These are phyloP conservation scores for Metschnikowia gruessii DNA, from an alignment of 805 yeast genomes.

Conservation along the genomic window DNA sequence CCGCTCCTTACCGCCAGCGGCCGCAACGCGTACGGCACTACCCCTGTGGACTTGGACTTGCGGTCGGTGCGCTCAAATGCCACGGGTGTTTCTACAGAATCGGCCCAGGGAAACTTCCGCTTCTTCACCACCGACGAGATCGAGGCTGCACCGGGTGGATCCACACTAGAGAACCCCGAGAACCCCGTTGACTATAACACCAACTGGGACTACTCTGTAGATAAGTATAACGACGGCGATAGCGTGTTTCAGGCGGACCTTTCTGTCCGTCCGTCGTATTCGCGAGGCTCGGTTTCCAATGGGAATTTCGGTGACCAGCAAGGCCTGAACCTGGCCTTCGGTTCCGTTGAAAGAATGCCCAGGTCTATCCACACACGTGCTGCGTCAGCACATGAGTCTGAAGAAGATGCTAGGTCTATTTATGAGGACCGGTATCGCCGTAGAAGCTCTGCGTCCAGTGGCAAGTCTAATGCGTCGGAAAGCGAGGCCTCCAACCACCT, in stretches of 20 bases:
- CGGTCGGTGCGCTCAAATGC: slow-evolving; percentile 34
- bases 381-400: slow-evolving; percentile 4
- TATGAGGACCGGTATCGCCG: slow-evolving; percentile 28
- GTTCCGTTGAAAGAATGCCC: slow-evolving; percentile 11
- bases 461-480: slow-evolving; percentile 5
- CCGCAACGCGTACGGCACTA: slow-evolving; percentile 7
- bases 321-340: slow-evolving; percentile 2
- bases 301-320: background rate
- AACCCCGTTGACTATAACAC: slow-evolving; percentile 69
- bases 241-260: background rate
- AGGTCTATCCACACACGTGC: slow-evolving; percentile 10
- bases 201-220: slow-evolving; percentile 66
- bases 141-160: slow-evolving; percentile 83
- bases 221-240: slow-evolving; percentile 33
- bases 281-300: slow-evolving; percentile 7
- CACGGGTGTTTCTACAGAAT: slow-evolving; percentile 38
- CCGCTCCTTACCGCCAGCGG: slow-evolving; percentile 31
- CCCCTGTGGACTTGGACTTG: slow-evolving; percentile 29
- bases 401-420: slow-evolving; percentile 16
- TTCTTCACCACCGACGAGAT: slow-evolving; percentile 84
- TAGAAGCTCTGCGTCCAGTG: slow-evolving; percentile 17
- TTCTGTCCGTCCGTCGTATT: slow-evolving; percentile 10
- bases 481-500: slow-evolving; percentile 9
- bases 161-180: slow-evolving; percentile 61
- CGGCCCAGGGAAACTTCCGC: slow-evolving; percentile 49